These are phyloP conservation scores for Aspergillus tanneri DNA, from an alignment of 2,329 filamentous ascomycete genomes.

Conservation along the genomic window DNA sequence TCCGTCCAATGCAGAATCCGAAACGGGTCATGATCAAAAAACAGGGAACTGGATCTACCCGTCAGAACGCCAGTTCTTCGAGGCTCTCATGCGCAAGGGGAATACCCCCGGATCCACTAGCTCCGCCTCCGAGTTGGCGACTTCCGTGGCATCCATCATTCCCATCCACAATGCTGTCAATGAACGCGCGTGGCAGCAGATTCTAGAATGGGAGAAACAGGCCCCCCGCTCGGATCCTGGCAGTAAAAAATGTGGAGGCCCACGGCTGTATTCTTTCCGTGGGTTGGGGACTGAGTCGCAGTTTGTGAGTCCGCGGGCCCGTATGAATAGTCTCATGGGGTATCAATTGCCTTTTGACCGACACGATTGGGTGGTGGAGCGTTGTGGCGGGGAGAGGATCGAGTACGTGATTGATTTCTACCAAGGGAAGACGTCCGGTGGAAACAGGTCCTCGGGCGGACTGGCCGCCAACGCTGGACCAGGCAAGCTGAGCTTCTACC, in stretches of 20 bases:
- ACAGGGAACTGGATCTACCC: constrained; percentile 97
- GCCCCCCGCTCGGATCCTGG: constrained; percentile 55
- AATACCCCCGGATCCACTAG: constrained; percentile 59
- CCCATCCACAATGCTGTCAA: constrained; percentile 99
- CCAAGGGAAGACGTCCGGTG: constrained; percentile 59
- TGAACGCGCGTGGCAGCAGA: constrained; percentile 91
- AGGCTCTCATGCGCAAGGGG: constrained; percentile 91
- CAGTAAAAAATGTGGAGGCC: constrained; percentile 70
- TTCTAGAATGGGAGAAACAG: constrained; percentile 80
- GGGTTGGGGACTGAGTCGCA: constrained; percentile 56
- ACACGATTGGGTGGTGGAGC: constrained; percentile 95
- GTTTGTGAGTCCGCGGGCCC: constrained; percentile 74
- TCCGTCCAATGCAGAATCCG: constrained; percentile 73
- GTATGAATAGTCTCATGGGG: constrained; percentile 79
- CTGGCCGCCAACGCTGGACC: constrained; percentile 33
- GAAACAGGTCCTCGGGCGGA: constrained; percentile 28
- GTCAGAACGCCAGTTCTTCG: constrained; percentile 95
- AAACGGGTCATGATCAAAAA: constrained; percentile 67
- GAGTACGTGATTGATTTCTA: constrained; percentile 99
- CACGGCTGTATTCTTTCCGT: constrained; percentile 77
- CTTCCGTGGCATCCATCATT: constrained; percentile 87
- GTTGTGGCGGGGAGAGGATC: constrained; percentile 70
- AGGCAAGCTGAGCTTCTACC: constrained; percentile 59
- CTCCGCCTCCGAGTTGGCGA: constrained; percentile 48
- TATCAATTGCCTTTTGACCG: constrained; percentile 91